These are phyloP conservation scores for Mycena maculata DNA, from an alignment of 768 basidiomycete genomes.

Conservation along the genomic window DNA sequence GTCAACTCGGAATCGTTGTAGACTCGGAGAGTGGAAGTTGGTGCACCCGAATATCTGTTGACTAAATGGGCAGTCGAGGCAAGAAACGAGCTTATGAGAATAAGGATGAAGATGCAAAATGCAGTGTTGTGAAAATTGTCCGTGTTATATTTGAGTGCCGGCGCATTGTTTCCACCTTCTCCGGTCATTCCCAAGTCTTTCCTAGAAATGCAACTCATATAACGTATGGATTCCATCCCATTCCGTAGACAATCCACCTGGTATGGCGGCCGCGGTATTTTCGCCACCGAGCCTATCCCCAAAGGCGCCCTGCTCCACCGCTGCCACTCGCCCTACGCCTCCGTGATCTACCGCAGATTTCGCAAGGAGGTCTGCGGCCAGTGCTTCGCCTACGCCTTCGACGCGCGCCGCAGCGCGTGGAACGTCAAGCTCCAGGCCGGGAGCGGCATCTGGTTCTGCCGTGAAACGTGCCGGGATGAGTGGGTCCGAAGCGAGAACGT, in stretches of 20 bases:
- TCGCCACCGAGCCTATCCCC: slow-evolving; percentile 55
- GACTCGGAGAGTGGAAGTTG: no score
- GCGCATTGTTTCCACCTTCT: no score
- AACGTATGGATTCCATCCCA: slow-evolving; percentile 20
- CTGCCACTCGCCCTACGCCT: slow-evolving; percentile 63
- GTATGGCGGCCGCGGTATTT: slow-evolving; percentile 66
- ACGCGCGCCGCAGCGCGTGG: slow-evolving; percentile 61
- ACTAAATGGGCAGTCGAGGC: no score
- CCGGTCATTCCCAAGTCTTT: no score
- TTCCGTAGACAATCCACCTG: slow-evolving; percentile 47
- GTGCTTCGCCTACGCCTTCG: slow-evolving; percentile 73
- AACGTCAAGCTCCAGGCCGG: slow-evolving; percentile 50
- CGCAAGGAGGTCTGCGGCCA: slow-evolving; percentile 74
- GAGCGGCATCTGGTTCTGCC: slow-evolving; percentile 69
- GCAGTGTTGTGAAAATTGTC: no score
- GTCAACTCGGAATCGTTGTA: no score
- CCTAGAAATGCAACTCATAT: no score
- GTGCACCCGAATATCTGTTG: no score
- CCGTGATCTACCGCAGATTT: slow-evolving; percentile 70
- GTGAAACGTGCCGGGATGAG: slow-evolving; percentile 54
- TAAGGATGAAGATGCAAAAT: no score
- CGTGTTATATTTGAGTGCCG: no score
- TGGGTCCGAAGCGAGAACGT: slow-evolving; percentile 55
- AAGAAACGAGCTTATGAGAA: no score
- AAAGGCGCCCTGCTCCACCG: slow-evolving; percentile 57